Evolutionary conservation across 257 asterid species (phyloP).

Genomic region (Przewalskia tangutica): DNA sequence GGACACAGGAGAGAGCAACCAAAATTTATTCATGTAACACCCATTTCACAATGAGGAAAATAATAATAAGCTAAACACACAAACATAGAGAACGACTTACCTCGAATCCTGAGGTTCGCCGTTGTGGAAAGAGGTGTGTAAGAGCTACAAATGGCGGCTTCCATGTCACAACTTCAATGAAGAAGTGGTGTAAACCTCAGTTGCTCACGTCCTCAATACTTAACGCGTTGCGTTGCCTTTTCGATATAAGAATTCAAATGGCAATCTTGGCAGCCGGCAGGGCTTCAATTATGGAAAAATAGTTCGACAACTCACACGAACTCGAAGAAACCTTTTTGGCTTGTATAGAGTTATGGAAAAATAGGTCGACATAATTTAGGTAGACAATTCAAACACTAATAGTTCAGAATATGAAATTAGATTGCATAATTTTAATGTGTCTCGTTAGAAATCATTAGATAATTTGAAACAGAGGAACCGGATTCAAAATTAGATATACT

Average conservation of each 20-base stretch:
- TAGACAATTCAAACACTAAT: too few relatives aligned
- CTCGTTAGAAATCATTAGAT: too few relatives aligned
- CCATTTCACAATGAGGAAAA: neutral
- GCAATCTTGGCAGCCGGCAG: neutral
- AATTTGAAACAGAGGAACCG: too few relatives aligned
- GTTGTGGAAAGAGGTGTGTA: conserved; percentile 19
- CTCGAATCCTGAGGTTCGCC: conserved; percentile 10
- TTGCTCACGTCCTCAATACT: neutral
- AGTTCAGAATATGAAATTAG: too few relatives aligned
- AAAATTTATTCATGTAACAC: neutral
- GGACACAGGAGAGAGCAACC: neutral
- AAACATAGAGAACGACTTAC: conserved; percentile 1
- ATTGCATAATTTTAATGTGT: too few relatives aligned
- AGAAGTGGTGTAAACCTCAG: neutral
- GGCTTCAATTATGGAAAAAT: too few relatives aligned
- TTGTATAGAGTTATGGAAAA: too few relatives aligned
- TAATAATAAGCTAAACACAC: neutral
- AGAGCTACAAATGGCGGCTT: conserved; percentile 40
- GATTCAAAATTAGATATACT: too few relatives aligned
- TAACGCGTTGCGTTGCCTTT: neutral
- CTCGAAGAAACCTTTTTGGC: too few relatives aligned
- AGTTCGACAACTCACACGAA: too few relatives aligned
- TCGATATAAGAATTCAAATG: neutral
- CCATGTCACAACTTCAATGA: conserved; percentile 33
- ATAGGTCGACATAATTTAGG: too few relatives aligned